Percentiles rank a stretch among this genome's conserved stretches.
Evolutionary conservation across 2,329 filamentous ascomycete species (phyloP).

Genomic region (Xenosphaeropsis pyriputrescens): DNA sequence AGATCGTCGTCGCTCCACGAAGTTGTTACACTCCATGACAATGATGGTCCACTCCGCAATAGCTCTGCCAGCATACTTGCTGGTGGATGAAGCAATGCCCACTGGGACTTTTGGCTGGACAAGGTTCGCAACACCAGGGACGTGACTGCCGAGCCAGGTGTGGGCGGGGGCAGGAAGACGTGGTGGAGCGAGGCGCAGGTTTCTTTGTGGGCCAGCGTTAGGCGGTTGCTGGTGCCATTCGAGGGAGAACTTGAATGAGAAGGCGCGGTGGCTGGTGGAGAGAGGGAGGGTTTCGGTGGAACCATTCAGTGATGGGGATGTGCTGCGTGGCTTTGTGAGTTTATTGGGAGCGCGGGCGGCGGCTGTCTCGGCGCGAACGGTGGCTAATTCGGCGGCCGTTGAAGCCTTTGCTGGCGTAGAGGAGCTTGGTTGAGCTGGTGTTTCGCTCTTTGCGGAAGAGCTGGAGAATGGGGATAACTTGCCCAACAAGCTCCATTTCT

Average conservation of each 20-base stretch:
- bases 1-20: slow-evolving; percentile 59
- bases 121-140: slow-evolving; percentile 12
- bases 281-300: slow-evolving; percentile 41
- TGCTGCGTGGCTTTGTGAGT: slow-evolving; percentile 9
- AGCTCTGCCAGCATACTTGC: slow-evolving; percentile 54
- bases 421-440: neutral
- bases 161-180: slow-evolving; percentile 59
- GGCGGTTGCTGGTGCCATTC: slow-evolving; percentile 37
- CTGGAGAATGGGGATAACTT: slow-evolving; percentile 41
- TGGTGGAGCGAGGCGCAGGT: slow-evolving; percentile 51
- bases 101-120: slow-evolving; percentile 11
- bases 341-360: slow-evolving; percentile 20
- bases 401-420: neutral
- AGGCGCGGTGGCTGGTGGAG: slow-evolving; percentile 28
- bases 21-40: slow-evolving; percentile 67
- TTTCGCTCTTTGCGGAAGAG: slow-evolving; percentile 2
- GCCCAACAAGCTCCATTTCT: slow-evolving; percentile 47
- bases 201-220: slow-evolving; percentile 22
- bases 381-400: slow-evolving; percentile 28
- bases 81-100: slow-evolving; percentile 15
- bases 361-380: slow-evolving; percentile 33
- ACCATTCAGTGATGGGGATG: slow-evolving; percentile 31
- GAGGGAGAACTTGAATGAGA: slow-evolving; percentile 61
- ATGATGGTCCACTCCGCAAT: slow-evolving; percentile 68
- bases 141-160: slow-evolving; percentile 32